Conservation (phyloP, 2,329 filamentous ascomycete genomes). For the Setomelanomma holmii region DNA sequence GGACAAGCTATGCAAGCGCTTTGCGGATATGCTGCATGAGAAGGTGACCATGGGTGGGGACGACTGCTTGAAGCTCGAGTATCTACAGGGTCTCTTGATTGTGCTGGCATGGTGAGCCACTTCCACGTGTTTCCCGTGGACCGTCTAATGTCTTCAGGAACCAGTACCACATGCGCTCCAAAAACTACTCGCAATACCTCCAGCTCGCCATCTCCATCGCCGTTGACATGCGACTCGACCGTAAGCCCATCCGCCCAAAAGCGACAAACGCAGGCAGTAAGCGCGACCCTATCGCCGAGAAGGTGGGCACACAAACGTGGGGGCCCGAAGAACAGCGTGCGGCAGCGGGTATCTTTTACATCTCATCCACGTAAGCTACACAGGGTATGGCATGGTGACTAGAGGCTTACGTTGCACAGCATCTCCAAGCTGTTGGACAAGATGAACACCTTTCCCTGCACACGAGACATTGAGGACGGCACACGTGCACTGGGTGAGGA, state of each 20-base stretch:
- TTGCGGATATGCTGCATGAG: conserved; percentile 39
- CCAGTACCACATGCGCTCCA: conserved; percentile 40
- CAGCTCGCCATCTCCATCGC: conserved; percentile 41
- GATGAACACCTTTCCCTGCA: conserved; percentile 45
- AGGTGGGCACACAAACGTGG: conserved; percentile 27
- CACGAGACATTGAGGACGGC: conserved; percentile 47
- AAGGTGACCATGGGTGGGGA: conserved; percentile 40
- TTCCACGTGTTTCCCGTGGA: not conserved
- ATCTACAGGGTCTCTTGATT: conserved; percentile 38
- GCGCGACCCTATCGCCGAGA: conserved; percentile 29
- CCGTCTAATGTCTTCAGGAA: conserved; percentile 25
- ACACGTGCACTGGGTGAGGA: conserved; percentile 42
- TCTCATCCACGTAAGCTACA: conserved; percentile 50
- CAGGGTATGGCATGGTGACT: not conserved
- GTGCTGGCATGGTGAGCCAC: conserved; percentile 35
- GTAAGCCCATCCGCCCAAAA: conserved; percentile 28
- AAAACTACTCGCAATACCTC: conserved; percentile 39
- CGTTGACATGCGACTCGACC: conserved; percentile 40
- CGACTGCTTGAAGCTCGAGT: conserved; percentile 33
- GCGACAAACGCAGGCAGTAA: conserved; percentile 25
- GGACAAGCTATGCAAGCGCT: conserved; percentile 39
- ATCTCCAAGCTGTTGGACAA: conserved; percentile 50
- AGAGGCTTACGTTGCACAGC: conserved; percentile 30
- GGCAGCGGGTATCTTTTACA: conserved; percentile 53
- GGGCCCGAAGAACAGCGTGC: conserved; percentile 54